Evolutionary conservation across 768 basidiomycete genomes (phyloP).

Genomic region (Auricularia sp.): DNA sequence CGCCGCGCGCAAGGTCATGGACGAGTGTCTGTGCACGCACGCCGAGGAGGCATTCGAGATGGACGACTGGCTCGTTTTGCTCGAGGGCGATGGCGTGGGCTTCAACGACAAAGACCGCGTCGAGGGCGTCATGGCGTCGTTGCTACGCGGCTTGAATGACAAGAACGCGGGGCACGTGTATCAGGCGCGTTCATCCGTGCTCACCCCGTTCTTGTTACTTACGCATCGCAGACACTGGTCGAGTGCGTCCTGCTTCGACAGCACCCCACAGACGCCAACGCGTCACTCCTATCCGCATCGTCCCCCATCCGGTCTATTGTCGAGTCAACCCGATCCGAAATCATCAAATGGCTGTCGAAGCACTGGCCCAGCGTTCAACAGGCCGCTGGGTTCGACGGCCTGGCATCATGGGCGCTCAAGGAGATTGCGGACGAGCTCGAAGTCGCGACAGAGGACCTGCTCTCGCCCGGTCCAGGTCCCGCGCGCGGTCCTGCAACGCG

Average conservation of each 20-base stretch:
- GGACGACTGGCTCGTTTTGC: constrained; percentile 61
- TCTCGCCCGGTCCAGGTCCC: constrained; percentile 18
- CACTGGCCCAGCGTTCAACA: constrained; percentile 69
- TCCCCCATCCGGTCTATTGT: constrained; percentile 63
- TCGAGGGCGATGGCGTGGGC: constrained; percentile 56
- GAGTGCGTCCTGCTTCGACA: constrained; percentile 61
- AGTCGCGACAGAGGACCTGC: constrained; percentile 64
- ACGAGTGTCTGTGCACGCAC: constrained; percentile 48
- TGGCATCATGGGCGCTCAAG: constrained; percentile 83
- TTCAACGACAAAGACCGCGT: constrained; percentile 75
- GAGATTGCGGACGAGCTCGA: constrained; percentile 82
- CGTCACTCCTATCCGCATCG: constrained; percentile 56
- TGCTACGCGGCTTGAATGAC: constrained; percentile 53
- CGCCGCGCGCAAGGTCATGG: constrained; percentile 47
- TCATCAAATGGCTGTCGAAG: constrained; percentile 64
- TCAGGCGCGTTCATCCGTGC: constrained; percentile 40
- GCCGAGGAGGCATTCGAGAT: constrained; percentile 57
- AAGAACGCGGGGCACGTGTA: constrained; percentile 60
- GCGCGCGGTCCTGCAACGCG: constrained; percentile 25
- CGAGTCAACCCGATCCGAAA: constrained; percentile 53
- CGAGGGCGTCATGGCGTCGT: constrained; percentile 60
- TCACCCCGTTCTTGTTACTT: not conserved
- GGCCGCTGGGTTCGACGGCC: constrained; percentile 65
- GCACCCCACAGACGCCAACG: constrained; percentile 44
- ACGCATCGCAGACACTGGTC: constrained; percentile 47